phyloP scores from a whole-genome alignment of 2,329 filamentous ascomycete species.

The Teratosphaeria gauchensis region DNA sequence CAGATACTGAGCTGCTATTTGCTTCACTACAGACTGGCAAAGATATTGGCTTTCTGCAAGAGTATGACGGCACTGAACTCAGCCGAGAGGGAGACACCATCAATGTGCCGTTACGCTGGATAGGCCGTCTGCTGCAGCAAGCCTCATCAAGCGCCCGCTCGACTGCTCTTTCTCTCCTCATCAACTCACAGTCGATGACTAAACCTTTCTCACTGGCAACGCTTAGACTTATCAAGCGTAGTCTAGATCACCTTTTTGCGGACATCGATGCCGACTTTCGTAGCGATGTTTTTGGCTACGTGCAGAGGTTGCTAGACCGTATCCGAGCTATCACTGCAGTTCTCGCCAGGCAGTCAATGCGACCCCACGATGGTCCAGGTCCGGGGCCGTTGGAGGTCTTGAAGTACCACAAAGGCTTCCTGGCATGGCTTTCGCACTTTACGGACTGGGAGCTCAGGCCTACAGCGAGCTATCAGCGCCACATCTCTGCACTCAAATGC shows the following conservation, averaged over 20 bases:
- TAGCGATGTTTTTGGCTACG: slow-evolving; percentile 66
- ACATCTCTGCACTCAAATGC: slow-evolving; percentile 69
- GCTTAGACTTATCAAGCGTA: slow-evolving; percentile 52
- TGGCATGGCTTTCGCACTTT: slow-evolving; percentile 67
- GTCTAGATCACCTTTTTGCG: slow-evolving; percentile 64
- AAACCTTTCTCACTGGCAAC: slow-evolving; percentile 57
- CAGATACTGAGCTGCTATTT: slow-evolving; percentile 14
- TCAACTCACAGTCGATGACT: slow-evolving; percentile 65
- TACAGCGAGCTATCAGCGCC: slow-evolving; percentile 80
- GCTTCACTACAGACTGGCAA: slow-evolving; percentile 37
- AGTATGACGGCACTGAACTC: slow-evolving; percentile 17
- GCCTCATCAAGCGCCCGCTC: slow-evolving; percentile 50
- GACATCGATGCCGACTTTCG: slow-evolving; percentile 82
- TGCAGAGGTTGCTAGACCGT: slow-evolving; percentile 67
- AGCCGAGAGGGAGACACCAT: slow-evolving; percentile 29
- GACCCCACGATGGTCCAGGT: neutral
- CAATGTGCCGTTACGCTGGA: slow-evolving; percentile 42
- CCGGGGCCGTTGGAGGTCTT: neutral
- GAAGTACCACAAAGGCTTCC: slow-evolving; percentile 38
- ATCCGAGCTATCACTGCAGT: slow-evolving; percentile 57
- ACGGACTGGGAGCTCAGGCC: slow-evolving; percentile 64
- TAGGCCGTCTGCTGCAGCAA: slow-evolving; percentile 30
- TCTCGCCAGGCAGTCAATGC: slow-evolving; percentile 25
- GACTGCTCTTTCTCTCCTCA: slow-evolving; percentile 70
- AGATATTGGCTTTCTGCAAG: slow-evolving; percentile 35